Percentiles rank a stretch among this genome's conserved stretches.
phyloP scores from a whole-genome alignment of 768 basidiomycete species.

The Tricholoma bakamatsutake region DNA sequence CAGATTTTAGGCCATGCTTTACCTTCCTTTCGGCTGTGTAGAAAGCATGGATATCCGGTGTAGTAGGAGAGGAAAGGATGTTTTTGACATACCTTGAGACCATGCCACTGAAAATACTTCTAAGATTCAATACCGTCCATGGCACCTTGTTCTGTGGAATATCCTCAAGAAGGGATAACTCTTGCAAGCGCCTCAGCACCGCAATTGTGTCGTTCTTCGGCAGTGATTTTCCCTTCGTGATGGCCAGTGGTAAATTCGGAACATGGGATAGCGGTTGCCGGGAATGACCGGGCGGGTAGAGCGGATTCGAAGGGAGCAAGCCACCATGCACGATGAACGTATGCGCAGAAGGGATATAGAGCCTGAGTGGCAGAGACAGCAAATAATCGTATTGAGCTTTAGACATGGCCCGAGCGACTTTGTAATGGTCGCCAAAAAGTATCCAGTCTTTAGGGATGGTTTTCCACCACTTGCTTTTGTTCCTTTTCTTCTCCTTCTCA shows the following conservation, averaged over 20 bases:
- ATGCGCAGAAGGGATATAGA: slow-evolving; percentile 74
- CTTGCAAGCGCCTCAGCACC: slow-evolving; percentile 53
- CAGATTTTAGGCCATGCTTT: slow-evolving; percentile 74
- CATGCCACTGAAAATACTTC: slow-evolving; percentile 42
- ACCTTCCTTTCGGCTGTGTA: slow-evolving; percentile 36
- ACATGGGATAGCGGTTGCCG: slow-evolving; percentile 68
- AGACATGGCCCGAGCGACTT: slow-evolving; percentile 65
- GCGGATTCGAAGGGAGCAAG: slow-evolving; percentile 67
- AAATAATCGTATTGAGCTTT: slow-evolving; percentile 65
- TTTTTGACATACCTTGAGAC: slow-evolving; percentile 35
- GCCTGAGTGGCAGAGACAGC: slow-evolving; percentile 59
- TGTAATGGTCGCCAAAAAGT: slow-evolving; percentile 72
- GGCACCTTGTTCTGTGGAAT: slow-evolving; percentile 76
- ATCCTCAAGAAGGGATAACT: slow-evolving; percentile 56
- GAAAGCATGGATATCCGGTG: background rate
- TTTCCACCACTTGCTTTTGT: slow-evolving; percentile 36
- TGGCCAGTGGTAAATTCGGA: slow-evolving; percentile 31
- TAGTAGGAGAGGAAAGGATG: background rate
- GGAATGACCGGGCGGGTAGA: slow-evolving; percentile 37
- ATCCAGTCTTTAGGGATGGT: slow-evolving; percentile 65
- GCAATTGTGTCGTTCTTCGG: slow-evolving; percentile 12
- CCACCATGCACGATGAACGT: slow-evolving; percentile 82
- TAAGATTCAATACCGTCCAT: slow-evolving; percentile 73
- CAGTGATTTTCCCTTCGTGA: slow-evolving; percentile 1
- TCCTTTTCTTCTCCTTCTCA: slow-evolving; percentile 22